Evolutionary conservation across 225 moss, liverwort and hornwort species (phyloP).

Genomic region (Marchantia polymorpha): DNA sequence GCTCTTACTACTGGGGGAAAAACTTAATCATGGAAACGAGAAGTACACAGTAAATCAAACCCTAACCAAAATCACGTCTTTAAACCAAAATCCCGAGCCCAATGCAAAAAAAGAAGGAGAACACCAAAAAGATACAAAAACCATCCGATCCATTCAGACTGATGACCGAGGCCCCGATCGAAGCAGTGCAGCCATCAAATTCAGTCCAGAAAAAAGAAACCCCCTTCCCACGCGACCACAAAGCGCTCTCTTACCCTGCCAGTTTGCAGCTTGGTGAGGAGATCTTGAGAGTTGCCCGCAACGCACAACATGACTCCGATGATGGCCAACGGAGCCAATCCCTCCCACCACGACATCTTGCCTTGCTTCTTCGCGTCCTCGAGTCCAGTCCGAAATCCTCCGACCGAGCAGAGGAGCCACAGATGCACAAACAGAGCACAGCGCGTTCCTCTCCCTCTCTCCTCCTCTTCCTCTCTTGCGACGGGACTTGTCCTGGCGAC

Average conservation of each 20-base stretch:
- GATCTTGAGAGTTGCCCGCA: conserved; percentile 64
- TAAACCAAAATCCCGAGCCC: neutral
- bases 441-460: too few species aligned
- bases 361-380: neutral
- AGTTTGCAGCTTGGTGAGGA: conserved; percentile 57
- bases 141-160: neutral
- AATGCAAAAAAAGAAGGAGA: too few species aligned
- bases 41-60: neutral
- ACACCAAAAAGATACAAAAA: neutral
- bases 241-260: conserved; percentile 51
- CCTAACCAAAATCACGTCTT: neutral
- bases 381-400: too few species aligned
- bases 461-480: too few species aligned
- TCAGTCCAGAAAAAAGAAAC: neutral
- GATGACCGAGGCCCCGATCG: neutral
- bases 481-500: too few species aligned
- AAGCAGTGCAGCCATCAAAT: neutral
- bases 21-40: too few species aligned
- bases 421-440: too few species aligned
- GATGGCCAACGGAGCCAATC: conserved; percentile 68
- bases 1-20: too few species aligned
- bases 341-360: conserved; percentile 54
- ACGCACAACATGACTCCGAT: conserved; percentile 74
- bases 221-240: too few species aligned
- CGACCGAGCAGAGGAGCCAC: too few species aligned